Evolutionary conservation across 805 yeast species (phyloP), one percentile per base, ranked within the genome.

Genomic region (Priceomyces castillae): DNA sequence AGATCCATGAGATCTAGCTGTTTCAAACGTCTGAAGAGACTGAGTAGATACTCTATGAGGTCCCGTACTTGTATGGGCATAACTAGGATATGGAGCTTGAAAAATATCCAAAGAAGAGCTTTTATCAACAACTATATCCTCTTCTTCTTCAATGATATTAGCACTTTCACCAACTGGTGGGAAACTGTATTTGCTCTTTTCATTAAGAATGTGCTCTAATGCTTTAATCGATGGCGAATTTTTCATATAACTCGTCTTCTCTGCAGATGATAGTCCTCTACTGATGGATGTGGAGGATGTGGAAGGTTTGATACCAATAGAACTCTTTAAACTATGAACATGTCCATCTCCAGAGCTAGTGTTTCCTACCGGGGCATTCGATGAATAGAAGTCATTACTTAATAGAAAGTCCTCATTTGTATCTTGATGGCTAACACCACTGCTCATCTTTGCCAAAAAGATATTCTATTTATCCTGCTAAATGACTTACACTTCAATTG

Each of bases 151-250:
- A 10, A 46, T 42, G 12, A 39, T 22, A 11, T 36, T 46, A 9
- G 34, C 18, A 3, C 20, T 16, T 2, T 17, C 23, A 3, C 9
- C 28, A 22, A 42, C 58, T 23, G 34, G 33, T 16, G 42, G 34
- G 17, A 33, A 35, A 4, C 14, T 12, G 12, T 5, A 9, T 11
- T 37, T 41, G 15, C 37, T 34, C 40, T 50, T 57, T 40, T 57
- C 61, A 26, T 52, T 51, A 26, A 70, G 56, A 16, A 64, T 65
- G 36, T 46, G 50, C 47, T 70, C 75, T 44, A 71, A 57, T 11
- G 74, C 73, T 48, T 65, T 64, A 56, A 71, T 64, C 6, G 71
- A 65, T 4, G 74, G 76, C 23, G 73, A 66, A 22, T 53, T 54
- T 43, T 60, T 61, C 69, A 70, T 69, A 48, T 62, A 56, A 28